Evolutionary conservation across 192 early-diverging fungal species (phyloP), one percentile per base, ranked within the genome.

Genomic region (Coemansia sp.): DNA sequence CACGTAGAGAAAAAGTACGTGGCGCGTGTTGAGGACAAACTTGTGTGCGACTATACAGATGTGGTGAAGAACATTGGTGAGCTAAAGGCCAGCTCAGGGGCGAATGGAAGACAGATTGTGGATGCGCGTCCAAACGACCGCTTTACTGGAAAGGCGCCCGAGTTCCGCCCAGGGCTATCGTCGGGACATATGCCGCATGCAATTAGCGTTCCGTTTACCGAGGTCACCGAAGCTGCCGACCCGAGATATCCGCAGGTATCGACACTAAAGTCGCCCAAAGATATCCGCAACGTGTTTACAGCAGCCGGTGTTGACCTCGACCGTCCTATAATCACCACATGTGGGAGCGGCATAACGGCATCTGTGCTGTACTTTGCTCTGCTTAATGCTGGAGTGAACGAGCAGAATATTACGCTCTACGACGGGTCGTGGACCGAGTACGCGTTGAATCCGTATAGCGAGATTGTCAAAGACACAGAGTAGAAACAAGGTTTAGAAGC

Each of bases 391-490:
- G 93, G 93, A 5, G 58, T 77, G 0, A 29, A 24, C 29, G 83
- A 86, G 23, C 63, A 75, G 43, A 65, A 87, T 22, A 64, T 95
- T 8, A 73, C 89, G 6, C 79, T 95, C 4, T 97, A 89, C 82
- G 95, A 97, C 65, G 95, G 95, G 2, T 89, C 88, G 49, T 97
- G 95, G 95, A 86, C 91, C 7, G 93, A 97, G 55, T 97, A 93
- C 68, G 93, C 92, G 21, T 83, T 82, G 47, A 88, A 87, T 22
- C 67, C 78, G 15, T 79, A 85, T 43, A 88, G 87, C 37, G 83
- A 87, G 43, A 93, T 94, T 52, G 67, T 86, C 62, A 87, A 87
- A 57, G 75, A 84, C 24, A 49, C 22, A 27, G 19, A 21, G 27
- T 43, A 43, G 15, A 17, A 48, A 19, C 5, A 17, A 48, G 43